Base-by-base conservation (phyloP, 352 stramenopile genomes). In the Pythium sukuiense region DNA sequence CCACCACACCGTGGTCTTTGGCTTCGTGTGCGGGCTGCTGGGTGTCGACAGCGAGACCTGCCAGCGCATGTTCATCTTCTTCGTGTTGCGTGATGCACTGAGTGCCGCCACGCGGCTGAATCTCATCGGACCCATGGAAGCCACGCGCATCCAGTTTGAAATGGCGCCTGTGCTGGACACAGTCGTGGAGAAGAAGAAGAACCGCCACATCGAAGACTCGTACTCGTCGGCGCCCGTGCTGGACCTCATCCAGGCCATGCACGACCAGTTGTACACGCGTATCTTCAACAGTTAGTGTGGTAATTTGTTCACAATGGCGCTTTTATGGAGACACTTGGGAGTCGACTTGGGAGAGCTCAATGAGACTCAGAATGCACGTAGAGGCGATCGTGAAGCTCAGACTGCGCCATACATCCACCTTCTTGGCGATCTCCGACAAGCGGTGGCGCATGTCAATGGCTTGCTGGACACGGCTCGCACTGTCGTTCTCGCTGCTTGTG, bases 231-330 rank as follows among this genome's bases (percentile, higher is more conserved):
- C 82, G 37, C 87, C 87, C 0, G 73, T 92, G 59, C 78, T 93
- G 13, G 87, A 95, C 59, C 74, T 95, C 26, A 78, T 93, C 58
- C 87, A 95, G 52, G 82, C 76, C 59, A 89, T 90, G 76, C 87
- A 95, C 66, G 87, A 95, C 63, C 80, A 91, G 56, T 72, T 95
- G n/a, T 95, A 95, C 72, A 95, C 87, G 64, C 85, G 87, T 32
- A 93, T 95, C 48, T 95, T 95, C 65, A 95, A 93, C 65, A 95
- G 87, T 56, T 89, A 48, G 58, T 26, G 6, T 46, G 46, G 9
- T 54, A n/a, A 16, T 43, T 43, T 18, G 37, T 43, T n/a, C 5
- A 43, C 37, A 16, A 18, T 43, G 37, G 7, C 8, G 7, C 30
- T 50, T 9, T 30, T 52, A 52, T 16, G 20, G 45, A 52, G 45